These are phyloP conservation scores for Andrographis paniculata DNA, from an alignment of 305 asterid species.

Conservation along the genomic window DNA sequence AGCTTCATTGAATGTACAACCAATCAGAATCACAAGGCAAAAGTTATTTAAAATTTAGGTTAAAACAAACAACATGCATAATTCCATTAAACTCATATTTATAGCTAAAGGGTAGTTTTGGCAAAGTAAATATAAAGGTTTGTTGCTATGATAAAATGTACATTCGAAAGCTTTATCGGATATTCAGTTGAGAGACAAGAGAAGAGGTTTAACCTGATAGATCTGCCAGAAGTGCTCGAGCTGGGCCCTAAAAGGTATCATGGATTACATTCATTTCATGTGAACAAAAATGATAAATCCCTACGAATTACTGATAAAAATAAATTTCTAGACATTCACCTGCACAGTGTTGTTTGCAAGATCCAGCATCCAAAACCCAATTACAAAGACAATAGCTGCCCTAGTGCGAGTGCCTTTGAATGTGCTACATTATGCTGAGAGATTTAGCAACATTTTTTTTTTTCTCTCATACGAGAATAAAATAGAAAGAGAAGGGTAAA, in stretches of 20 bases:
- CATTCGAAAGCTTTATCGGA: conserved; percentile 3
- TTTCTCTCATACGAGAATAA: conserved; percentile 13
- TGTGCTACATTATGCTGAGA: conserved; percentile 62
- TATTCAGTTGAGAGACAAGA: conserved; percentile 10
- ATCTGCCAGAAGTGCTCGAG: conserved; percentile 99
- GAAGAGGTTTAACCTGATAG: conserved; percentile 65
- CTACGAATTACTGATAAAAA: too few relatives aligned
- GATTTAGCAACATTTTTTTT: conserved; percentile 17
- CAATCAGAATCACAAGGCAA: not conserved
- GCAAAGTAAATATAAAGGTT: not conserved
- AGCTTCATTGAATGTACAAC: too few relatives aligned
- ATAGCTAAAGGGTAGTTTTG: too few relatives aligned
- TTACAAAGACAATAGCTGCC: conserved; percentile 82
- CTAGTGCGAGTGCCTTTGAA: conserved; percentile 95
- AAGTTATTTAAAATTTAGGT: not conserved
- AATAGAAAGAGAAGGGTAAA: conserved; percentile 13
- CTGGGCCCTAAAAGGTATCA: conserved; percentile 74
- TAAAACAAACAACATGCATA: too few relatives aligned
- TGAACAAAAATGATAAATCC: not conserved
- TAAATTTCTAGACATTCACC: too few relatives aligned
- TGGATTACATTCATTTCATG: not conserved
- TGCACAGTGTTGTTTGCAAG: conserved; percentile 99
- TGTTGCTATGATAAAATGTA: not conserved
- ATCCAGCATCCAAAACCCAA: conserved; percentile 99
- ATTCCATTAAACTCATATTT: too few relatives aligned